Base-by-base conservation (phyloP, 129 eudicot genomes). In the Flaveria bidentis region DNA sequence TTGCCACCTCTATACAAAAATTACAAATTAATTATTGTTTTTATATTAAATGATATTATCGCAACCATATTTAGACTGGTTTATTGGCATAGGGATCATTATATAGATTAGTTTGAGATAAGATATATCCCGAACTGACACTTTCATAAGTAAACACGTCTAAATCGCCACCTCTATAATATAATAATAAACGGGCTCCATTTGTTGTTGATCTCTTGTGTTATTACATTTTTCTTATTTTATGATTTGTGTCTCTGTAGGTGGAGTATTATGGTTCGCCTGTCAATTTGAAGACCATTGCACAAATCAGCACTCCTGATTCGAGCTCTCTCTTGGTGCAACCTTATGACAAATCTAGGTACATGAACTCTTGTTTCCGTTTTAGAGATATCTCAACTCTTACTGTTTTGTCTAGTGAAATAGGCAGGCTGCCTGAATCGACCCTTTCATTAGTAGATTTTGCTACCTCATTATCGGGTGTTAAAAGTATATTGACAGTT, bases 321-420 rank as follows among this genome's bases (percentile, higher is more conserved):
- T 81, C 99, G 0, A 85, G 89, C 72, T 95, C 99, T 78, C 79
- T 95, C 45, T 50, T 95, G 83, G 89, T 95, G 67, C 85, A 88
- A 14, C 99, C 99, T 41, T 95, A 86, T 81, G 99, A 95, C 92
- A 95, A 95, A 85, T 95, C 97, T 78, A 89, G 96, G 99, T 93
- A 80, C 70, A 63, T 13, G 0, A 26, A 51, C 26, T 57, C 28
- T 18, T 52, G 51, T 45, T 63, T 16, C 11, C 46, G 10, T 20
- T 39, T 9, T 36, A 3, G 22, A 33, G 17, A 52, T 33, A 28
- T 18, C 50, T 4, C 26, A 17, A 52, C 17, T 30, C 65, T 72
- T 30, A 51, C 50, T 2, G 3, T 63, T 30, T 61, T 61, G 9
- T 61, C 39, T 68, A 15, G 44, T 16, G 4, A 22, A 22, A 69